Conservation (phyloP, 148 eudicot genomes). For the Diospyros kaki region DNA sequence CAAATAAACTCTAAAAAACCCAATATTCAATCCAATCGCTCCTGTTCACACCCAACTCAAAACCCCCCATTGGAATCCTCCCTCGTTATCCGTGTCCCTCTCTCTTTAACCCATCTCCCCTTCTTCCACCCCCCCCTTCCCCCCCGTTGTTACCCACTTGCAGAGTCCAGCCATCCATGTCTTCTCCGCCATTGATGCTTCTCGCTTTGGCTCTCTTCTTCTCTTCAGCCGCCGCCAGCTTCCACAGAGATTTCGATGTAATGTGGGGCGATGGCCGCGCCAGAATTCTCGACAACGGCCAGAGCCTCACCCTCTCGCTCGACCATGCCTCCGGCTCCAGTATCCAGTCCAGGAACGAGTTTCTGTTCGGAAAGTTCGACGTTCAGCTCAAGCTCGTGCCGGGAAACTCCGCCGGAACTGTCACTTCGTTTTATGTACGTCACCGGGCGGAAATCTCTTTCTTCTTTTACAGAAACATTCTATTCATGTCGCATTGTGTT, state of each 20-base stretch:
- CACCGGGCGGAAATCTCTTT: not conserved
- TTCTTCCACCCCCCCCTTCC: no score
- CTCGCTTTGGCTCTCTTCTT: not conserved
- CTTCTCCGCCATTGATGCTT: not conserved
- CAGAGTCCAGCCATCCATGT: not conserved
- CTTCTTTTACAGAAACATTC: not conserved
- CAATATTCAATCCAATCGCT: no score
- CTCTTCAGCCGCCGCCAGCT: not conserved
- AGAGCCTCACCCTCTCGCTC: not conserved
- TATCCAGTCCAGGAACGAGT: slow-evolving; percentile 25
- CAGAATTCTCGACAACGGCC: slow-evolving; percentile 9
- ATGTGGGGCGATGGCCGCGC: slow-evolving; percentile 30
- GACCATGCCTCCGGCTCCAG: slow-evolving; percentile 18
- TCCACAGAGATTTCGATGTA: slow-evolving; percentile 12
- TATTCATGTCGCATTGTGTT: not conserved
- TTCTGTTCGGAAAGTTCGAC: slow-evolving; percentile 27
- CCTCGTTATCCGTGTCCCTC: no score
- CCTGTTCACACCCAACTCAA: no score
- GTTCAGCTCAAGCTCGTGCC: slow-evolving; percentile 32
- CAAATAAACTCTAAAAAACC: no score
- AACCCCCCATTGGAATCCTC: no score
- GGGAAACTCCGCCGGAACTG: slow-evolving; percentile 38
- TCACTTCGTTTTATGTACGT: slow-evolving; percentile 30
- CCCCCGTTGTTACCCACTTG: not conserved
- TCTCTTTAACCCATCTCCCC: no score